A percentile compares a stretch with the other conserved stretches of the same genome.
These are phyloP conservation scores for Hypoxylon sp. DNA, from an alignment of 2,329 filamentous ascomycete species.

Conservation along the genomic window DNA sequence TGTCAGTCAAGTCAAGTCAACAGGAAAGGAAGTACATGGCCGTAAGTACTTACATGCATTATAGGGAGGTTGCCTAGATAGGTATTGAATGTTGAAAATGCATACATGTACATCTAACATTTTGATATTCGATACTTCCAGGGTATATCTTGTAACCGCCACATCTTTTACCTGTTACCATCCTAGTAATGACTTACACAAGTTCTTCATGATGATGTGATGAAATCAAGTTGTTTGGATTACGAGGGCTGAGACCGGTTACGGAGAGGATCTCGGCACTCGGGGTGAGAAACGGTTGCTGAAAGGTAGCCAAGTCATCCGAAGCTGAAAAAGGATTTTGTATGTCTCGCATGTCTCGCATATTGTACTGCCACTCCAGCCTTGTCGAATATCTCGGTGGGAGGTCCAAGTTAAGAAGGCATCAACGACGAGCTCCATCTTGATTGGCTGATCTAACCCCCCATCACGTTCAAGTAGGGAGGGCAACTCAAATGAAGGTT, in stretches of 20 bases:
- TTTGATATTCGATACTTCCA: neutral
- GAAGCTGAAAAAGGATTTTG: slow-evolving; percentile 29
- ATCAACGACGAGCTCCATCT: slow-evolving; percentile 24
- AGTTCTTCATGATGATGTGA: slow-evolving; percentile 14
- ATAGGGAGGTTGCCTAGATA: neutral
- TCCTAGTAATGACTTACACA: neutral
- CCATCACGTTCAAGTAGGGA: slow-evolving; percentile 41
- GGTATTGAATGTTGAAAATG: neutral
- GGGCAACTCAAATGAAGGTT: slow-evolving; percentile 44
- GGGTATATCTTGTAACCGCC: slow-evolving; percentile 1
- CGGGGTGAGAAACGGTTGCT: neutral
- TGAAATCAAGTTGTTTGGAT: neutral
- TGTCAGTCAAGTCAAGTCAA: slow-evolving; percentile 37
- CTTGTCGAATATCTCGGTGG: slow-evolving; percentile 45
- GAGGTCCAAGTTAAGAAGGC: slow-evolving; percentile 50
- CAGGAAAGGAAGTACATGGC: slow-evolving; percentile 20
- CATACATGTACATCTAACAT: slow-evolving; percentile 8
- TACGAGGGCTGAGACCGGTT: slow-evolving; percentile 1
- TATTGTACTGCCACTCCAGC: slow-evolving; percentile 37
- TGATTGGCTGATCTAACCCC: slow-evolving; percentile 45
- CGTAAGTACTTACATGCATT: slow-evolving; percentile 14
- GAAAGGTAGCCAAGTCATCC: slow-evolving; percentile 4
- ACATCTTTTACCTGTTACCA: neutral
- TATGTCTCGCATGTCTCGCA: slow-evolving; percentile 34
- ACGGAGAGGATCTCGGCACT: neutral